Percentiles rank a stretch among this genome's conserved stretches.
These are phyloP conservation scores for Cladosporium sp. DNA, from an alignment of 2,329 filamentous ascomycete species.

Conservation along the genomic window DNA sequence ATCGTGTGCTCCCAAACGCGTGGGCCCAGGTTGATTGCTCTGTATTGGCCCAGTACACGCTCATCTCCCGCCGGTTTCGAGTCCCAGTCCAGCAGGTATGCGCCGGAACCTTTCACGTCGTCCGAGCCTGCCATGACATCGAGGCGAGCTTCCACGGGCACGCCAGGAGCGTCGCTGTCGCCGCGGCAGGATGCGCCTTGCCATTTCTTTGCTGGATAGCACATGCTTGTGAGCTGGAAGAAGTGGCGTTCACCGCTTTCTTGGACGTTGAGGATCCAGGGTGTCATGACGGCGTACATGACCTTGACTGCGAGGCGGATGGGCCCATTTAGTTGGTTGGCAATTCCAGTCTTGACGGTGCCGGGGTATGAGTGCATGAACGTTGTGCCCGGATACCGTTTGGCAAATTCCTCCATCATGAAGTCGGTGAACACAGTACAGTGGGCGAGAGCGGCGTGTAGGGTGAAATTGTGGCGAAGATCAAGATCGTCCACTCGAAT, in stretches of 20 bases:
- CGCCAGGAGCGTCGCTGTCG: constrained; percentile 22
- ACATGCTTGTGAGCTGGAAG: constrained; percentile 36
- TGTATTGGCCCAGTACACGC: constrained; percentile 28
- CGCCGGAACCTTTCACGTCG: constrained; percentile 31
- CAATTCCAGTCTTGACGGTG: constrained; percentile 44
- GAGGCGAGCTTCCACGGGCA: constrained; percentile 27
- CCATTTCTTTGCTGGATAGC: constrained; percentile 26
- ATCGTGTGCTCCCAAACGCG: constrained; percentile 36
- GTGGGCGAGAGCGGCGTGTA: constrained; percentile 36
- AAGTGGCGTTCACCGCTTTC: constrained; percentile 46
- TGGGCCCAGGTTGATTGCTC: constrained; percentile 27
- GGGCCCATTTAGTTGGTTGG: constrained; percentile 33
- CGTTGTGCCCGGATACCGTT: constrained; percentile 41
- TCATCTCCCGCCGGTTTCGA: constrained; percentile 33
- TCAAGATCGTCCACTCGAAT: constrained; percentile 47
- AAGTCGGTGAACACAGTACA: constrained; percentile 49
- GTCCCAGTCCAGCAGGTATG: constrained; percentile 37
- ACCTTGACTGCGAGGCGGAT: constrained; percentile 31
- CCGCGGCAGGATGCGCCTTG: background rate
- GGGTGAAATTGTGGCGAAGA: constrained; percentile 35
- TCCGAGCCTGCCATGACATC: constrained; percentile 27
- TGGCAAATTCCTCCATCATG: constrained; percentile 49
- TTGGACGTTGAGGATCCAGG: constrained; percentile 35
- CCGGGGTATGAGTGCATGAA: constrained; percentile 51
- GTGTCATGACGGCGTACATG: constrained; percentile 34